Conservation (phyloP, 2,329 filamentous ascomycete species). For the Trematosphaeria pertusa region DNA sequence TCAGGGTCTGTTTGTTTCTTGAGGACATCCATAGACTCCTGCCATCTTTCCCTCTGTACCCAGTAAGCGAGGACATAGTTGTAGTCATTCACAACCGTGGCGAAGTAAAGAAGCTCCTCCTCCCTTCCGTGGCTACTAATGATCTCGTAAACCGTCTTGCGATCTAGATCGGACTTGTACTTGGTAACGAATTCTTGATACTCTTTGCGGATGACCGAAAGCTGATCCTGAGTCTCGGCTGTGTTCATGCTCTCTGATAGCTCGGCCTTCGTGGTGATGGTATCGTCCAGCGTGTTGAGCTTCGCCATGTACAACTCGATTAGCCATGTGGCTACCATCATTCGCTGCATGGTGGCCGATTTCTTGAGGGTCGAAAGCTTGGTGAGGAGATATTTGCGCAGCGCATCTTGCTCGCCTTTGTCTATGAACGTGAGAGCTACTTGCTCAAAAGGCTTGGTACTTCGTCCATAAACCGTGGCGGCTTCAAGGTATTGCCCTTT, state of each 20-base stretch:
- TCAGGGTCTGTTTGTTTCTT: constrained; percentile 93
- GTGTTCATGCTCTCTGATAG: constrained; percentile 74
- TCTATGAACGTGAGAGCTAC: constrained; percentile 92
- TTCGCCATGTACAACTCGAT: constrained; percentile 98
- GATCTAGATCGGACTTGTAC: constrained; percentile 86
- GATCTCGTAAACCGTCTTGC: constrained; percentile 92
- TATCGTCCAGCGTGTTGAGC: constrained; percentile 92
- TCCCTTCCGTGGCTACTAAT: constrained; percentile 95
- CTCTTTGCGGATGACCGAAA: constrained; percentile 74
- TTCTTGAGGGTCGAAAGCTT: constrained; percentile 86
- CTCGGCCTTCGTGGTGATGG: constrained; percentile 87
- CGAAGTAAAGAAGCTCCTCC: constrained; percentile 89
- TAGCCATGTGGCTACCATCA: constrained; percentile 95
- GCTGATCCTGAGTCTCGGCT: constrained; percentile 73
- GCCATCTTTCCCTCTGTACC: constrained; percentile 94
- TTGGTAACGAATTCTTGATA: constrained; percentile 87
- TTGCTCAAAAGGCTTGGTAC: constrained; percentile 96
- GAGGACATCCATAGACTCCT: constrained; percentile 82
- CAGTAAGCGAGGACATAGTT: constrained; percentile 96
- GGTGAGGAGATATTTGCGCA: constrained; percentile 86
- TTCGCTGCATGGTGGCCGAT: constrained; percentile 85
- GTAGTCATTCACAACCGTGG: constrained; percentile 86
- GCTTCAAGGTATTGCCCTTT: constrained; percentile 86
- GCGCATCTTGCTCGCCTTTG: constrained; percentile 84
- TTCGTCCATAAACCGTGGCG: constrained; percentile 88